Conservation (phyloP, 2,329 filamentous ascomycete species). For the Polytolypa hystricis region DNA sequence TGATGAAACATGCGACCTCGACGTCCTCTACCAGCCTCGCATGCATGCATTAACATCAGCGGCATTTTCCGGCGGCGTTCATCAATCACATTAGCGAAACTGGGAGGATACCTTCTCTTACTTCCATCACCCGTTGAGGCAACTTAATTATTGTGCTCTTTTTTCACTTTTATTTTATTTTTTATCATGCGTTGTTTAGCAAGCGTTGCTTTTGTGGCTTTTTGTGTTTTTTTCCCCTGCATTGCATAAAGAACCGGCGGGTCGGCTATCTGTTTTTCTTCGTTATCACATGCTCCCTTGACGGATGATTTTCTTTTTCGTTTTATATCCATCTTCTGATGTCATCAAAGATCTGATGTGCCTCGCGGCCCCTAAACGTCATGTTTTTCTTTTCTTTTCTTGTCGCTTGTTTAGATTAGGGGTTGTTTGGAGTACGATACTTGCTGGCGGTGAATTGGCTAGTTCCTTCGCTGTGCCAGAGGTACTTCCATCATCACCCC, state of each 20-base stretch:
- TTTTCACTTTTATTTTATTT: slow-evolving; percentile 30
- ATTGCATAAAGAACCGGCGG: slow-evolving; percentile 38
- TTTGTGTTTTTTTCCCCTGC: slow-evolving; percentile 15
- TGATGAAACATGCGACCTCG: slow-evolving; percentile 32
- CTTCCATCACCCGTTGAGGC: slow-evolving; percentile 24
- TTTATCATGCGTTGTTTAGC: slow-evolving; percentile 36
- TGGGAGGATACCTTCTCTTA: slow-evolving; percentile 25
- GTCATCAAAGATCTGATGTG: slow-evolving; percentile 38
- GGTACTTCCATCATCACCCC: slow-evolving; percentile 14
- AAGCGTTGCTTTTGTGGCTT: slow-evolving; percentile 38
- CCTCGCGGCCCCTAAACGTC: slow-evolving; percentile 37
- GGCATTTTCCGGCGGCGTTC: slow-evolving; percentile 47
- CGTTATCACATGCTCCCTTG: slow-evolving; percentile 18
- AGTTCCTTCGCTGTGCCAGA: slow-evolving; percentile 10
- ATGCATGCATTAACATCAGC: slow-evolving; percentile 31
- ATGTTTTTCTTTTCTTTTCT: slow-evolving; percentile 24
- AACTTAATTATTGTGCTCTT: slow-evolving; percentile 31
- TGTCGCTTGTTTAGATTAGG: slow-evolving; percentile 19
- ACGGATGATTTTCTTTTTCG: slow-evolving; percentile 22
- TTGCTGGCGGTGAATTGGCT: slow-evolving; percentile 14
- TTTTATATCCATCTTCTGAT: slow-evolving; percentile 30
- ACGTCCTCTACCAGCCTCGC: slow-evolving; percentile 20
- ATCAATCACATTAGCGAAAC: slow-evolving; percentile 33
- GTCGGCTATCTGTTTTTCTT: slow-evolving; percentile 33
- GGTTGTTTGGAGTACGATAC: slow-evolving; percentile 6